These are phyloP conservation scores for button mushroom (Agaricus bisporus) DNA, from an alignment of 768 basidiomycete species.

Conservation along the genomic window DNA sequence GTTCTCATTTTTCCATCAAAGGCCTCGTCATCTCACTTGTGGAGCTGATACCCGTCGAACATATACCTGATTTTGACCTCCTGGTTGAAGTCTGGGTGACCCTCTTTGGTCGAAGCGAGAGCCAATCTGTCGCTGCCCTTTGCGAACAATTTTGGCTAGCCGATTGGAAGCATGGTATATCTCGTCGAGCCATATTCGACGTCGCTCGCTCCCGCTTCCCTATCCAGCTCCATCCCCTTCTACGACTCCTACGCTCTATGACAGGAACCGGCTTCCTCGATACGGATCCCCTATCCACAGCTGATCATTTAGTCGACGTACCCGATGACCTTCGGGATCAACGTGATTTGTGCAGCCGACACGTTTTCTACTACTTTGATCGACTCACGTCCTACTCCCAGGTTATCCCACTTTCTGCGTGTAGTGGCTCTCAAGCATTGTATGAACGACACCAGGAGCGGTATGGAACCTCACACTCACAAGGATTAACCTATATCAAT, in stretches of 20 bases:
- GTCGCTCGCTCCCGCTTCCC: conserved; percentile 82
- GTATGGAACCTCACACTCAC: conserved; percentile 39
- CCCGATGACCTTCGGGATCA: conserved; percentile 24
- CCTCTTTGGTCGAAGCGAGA: conserved; percentile 73
- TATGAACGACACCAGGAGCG: conserved; percentile 66
- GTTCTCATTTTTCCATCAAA: conserved; percentile 21
- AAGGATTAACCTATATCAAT: conserved; percentile 57
- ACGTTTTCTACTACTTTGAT: conserved; percentile 74
- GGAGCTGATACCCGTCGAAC: conserved; percentile 70
- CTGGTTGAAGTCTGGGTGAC: conserved; percentile 75
- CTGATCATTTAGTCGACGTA: conserved; percentile 32
- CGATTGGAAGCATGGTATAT: conserved; percentile 61
- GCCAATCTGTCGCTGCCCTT: conserved; percentile 57
- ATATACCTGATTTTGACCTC: conserved; percentile 67
- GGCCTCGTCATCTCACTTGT: conserved; percentile 72
- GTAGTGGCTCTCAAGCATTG: conserved; percentile 61
- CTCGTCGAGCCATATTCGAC: conserved; percentile 78
- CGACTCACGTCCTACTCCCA: conserved; percentile 70
- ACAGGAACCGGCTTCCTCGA: conserved; percentile 73
- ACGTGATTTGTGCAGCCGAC: conserved; percentile 53
- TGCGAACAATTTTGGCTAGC: conserved; percentile 79
- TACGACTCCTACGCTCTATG: conserved; percentile 71
- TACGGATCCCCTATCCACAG: conserved; percentile 57
- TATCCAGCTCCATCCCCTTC: conserved; percentile 62
- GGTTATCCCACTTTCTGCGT: conserved; percentile 56